phyloP scores from a whole-genome alignment of 352 stramenopile species.

The Aphanomyces euteiches region DNA sequence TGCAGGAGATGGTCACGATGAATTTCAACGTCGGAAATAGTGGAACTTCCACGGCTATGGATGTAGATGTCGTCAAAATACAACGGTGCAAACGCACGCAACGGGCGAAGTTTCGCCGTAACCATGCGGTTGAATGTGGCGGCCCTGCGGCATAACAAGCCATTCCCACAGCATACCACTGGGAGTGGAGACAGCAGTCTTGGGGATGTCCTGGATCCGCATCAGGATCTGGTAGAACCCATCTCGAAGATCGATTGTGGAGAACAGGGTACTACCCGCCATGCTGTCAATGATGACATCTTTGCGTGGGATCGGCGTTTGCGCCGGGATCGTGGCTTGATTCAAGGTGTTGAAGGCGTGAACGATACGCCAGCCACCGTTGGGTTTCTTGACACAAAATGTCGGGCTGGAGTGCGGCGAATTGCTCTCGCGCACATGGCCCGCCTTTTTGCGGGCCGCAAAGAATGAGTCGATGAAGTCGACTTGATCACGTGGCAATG shows the following conservation, averaged over 20 bases:
- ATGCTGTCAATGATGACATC: slow-evolving; percentile 35
- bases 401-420: slow-evolving; percentile 32
- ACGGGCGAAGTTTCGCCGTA: slow-evolving; percentile 30
- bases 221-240: slow-evolving; percentile 40
- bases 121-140: slow-evolving; percentile 42
- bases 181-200: slow-evolving; percentile 32
- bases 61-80: slow-evolving; percentile 43
- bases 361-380: slow-evolving; percentile 34
- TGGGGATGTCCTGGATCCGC: slow-evolving; percentile 26
- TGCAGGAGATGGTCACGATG: slow-evolving; percentile 33
- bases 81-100: slow-evolving; percentile 29
- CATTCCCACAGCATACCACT: slow-evolving; percentile 37
- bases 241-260: slow-evolving; percentile 35
- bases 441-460: slow-evolving; percentile 4
- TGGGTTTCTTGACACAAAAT: slow-evolving; percentile 36
- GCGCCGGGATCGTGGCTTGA: slow-evolving; percentile 32
- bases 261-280: slow-evolving; percentile 37
- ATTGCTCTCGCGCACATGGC: slow-evolving; percentile 32
- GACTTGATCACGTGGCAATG: slow-evolving; percentile 30
- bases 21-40: slow-evolving; percentile 5
- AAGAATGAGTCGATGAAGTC: slow-evolving; percentile 25
- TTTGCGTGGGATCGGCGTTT: slow-evolving; percentile 38
- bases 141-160: slow-evolving; percentile 35
- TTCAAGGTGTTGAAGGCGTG: slow-evolving; percentile 44
- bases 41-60: slow-evolving; percentile 23